These are phyloP conservation scores for Prototheca wickerhamii DNA, from an alignment of 163 green algal species.

Conservation along the genomic window DNA sequence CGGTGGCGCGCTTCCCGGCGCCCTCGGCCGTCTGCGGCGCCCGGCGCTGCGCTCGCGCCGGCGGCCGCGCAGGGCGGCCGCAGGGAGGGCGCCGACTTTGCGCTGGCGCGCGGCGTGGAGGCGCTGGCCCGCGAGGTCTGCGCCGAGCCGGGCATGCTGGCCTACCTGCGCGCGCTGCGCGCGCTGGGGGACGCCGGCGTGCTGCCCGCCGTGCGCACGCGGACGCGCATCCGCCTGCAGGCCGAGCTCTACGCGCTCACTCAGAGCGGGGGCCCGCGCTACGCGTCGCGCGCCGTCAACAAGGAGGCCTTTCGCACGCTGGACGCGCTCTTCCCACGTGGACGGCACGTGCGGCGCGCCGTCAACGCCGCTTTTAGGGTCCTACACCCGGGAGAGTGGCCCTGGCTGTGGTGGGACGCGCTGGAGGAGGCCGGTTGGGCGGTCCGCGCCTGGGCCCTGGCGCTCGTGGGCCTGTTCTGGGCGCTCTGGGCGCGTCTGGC, in stretches of 20 bases:
- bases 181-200: conserved; percentile 18
- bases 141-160: conserved; percentile 29
- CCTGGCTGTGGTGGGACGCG: conserved; percentile 22
- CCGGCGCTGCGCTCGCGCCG: not conserved
- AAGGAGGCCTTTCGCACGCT: conserved; percentile 30
- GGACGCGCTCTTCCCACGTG: conserved; percentile 41
- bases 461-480: no score
- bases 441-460: not conserved
- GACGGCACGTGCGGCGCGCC: conserved; percentile 22
- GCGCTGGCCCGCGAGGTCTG: conserved; percentile 17
- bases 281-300: conserved; percentile 40
- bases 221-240: conserved; percentile 39
- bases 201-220: conserved; percentile 10
- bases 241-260: conserved; percentile 44
- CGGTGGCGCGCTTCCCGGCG: not conserved
- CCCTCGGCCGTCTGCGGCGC: not conserved
- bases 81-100: not conserved
- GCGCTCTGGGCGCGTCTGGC: not conserved
- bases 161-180: conserved; percentile 44
- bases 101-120: conserved; percentile 4
- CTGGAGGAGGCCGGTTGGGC: not conserved
- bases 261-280: conserved; percentile 40
- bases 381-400: conserved; percentile 31
- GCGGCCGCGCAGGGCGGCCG: not conserved
- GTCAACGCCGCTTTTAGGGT: conserved; percentile 37